A percentile compares a stretch with the other conserved stretches of the same genome.
Evolutionary conservation across 768 basidiomycete genomes (phyloP).

Genomic region (Dictyophora rubrovolvata): DNA sequence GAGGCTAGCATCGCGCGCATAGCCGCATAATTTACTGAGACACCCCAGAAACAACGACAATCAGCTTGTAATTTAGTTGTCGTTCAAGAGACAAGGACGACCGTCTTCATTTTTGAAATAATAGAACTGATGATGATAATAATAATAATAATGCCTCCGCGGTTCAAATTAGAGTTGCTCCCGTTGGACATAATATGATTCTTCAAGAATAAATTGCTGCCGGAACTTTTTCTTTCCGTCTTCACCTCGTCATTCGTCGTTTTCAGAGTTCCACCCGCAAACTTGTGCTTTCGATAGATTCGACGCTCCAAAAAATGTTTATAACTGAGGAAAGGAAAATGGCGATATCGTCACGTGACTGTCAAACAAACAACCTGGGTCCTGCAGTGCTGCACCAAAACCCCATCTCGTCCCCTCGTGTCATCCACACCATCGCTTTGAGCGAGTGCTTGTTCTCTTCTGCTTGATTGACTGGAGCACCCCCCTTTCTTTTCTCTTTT

Average conservation of each 20-base stretch:
- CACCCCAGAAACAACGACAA: too few species aligned
- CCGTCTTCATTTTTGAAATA: too few species aligned
- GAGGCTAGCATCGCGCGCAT: too few species aligned
- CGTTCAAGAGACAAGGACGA: too few species aligned
- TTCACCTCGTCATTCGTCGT: background rate
- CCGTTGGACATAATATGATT: background rate
- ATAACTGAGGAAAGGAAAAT: background rate
- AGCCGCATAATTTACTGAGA: too few species aligned
- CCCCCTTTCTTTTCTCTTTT: background rate
- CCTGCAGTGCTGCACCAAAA: background rate
- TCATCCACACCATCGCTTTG: slow-evolving; percentile 2
- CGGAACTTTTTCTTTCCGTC: background rate
- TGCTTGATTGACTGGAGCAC: background rate
- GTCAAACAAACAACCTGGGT: background rate
- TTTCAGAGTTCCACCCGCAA: background rate
- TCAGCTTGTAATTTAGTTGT: too few species aligned
- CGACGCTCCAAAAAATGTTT: background rate
- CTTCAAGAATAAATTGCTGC: background rate
- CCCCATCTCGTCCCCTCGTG: slow-evolving; percentile 5
- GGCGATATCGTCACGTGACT: slow-evolving; percentile 2
- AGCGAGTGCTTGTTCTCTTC: background rate
- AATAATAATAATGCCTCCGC: slow-evolving; percentile 3
- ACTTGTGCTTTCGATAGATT: too few species aligned
- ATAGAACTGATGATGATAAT: too few species aligned
- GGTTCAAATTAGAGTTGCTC: slow-evolving; percentile 1